Percentiles rank a stretch among this genome's conserved stretches.
These are phyloP conservation scores for Aspergillus tamarii DNA, from an alignment of 2,329 filamentous ascomycete species.

Conservation along the genomic window DNA sequence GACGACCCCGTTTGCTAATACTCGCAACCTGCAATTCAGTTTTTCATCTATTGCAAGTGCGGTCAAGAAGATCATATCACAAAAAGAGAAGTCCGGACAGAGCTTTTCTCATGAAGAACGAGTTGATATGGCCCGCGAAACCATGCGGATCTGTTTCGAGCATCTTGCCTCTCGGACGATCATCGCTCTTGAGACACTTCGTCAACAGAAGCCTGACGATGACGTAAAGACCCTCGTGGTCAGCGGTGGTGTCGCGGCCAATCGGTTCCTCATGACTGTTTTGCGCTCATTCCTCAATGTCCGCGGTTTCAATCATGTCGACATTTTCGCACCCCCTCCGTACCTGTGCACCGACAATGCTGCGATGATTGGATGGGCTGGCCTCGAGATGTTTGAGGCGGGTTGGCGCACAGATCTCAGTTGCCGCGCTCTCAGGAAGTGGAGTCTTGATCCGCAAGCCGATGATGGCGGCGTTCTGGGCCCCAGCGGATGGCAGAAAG, in stretches of 20 bases:
- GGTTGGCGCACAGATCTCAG: slow-evolving; percentile 69
- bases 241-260: slow-evolving; percentile 88
- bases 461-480: slow-evolving; percentile 71
- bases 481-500: slow-evolving; percentile 53
- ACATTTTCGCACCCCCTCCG: slow-evolving; percentile 73
- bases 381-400: slow-evolving; percentile 84
- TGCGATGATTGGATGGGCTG: slow-evolving; percentile 95
- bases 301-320: slow-evolving; percentile 65
- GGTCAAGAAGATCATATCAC: slow-evolving; percentile 61
- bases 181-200: slow-evolving; percentile 62
- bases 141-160: slow-evolving; percentile 83
- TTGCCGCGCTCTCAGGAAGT: slow-evolving; percentile 66
- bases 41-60: slow-evolving; percentile 73
- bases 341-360: slow-evolving; percentile 91
- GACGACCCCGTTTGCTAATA: slow-evolving; percentile 66
- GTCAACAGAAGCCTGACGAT: slow-evolving; percentile 17
- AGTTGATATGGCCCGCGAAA: slow-evolving; percentile 68
- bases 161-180: slow-evolving; percentile 78
- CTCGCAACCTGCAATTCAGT: slow-evolving; percentile 66
- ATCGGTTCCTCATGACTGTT: slow-evolving; percentile 74
- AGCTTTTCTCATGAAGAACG: slow-evolving; percentile 63
- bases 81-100: slow-evolving; percentile 33
- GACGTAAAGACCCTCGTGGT: slow-evolving; percentile 70
- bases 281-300: slow-evolving; percentile 63
- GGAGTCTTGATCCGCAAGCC: slow-evolving; percentile 69